Base-by-base conservation (phyloP, 2,329 filamentous ascomycete genomes). In the Stagonosporopsis tanaceti region DNA sequence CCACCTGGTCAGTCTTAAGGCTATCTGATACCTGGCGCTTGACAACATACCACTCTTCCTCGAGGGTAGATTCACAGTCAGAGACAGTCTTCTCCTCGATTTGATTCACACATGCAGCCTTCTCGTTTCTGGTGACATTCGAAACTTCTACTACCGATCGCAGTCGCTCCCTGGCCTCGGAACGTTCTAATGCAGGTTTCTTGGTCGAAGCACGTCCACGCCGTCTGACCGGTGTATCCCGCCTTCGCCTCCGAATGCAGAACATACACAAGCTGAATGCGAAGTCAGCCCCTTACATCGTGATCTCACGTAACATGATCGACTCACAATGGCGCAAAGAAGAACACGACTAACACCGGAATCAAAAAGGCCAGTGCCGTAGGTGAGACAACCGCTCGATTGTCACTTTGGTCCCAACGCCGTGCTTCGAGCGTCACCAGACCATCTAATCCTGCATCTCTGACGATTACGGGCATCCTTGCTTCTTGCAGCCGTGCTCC, bases 251-350 rank as follows among this genome's bases (percentile, higher is more conserved):
- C 9, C 66, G 61, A 25, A 70, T 60, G 28, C 64, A 70, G 32
- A 66, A 68, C 9, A 67, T 52, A 32, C 66, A 68, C 2, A 68
- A 17, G 50, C 67, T 69, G 34, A n/a, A 40, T 17, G 17, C 14
- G 9, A 22, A 20, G 38, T 61, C 42, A 53, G 56, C 47, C 22
- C 4, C 20, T 47, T 28, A 39, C 44, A 12, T 30, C 14, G 25
- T 28, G 22, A 17, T 32, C 37, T 28, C 3, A 38, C n/a, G 28
- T 20, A 32, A 44, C 17, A 27, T 17, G n/a, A 27, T 25, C 28
- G 22, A 64, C 71, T 64, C 64, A 73, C 71, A 72, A 66, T 14
- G 71, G 71, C 35, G 56, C 65, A 42, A 67, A 57, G 17, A 74
- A 59, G 24, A 72, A 67, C 22, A 72, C 57, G 4, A 71, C 47